phyloP scores from a whole-genome alignment of 2,329 filamentous ascomycete species.

The Lasiodiplodia sp. region DNA sequence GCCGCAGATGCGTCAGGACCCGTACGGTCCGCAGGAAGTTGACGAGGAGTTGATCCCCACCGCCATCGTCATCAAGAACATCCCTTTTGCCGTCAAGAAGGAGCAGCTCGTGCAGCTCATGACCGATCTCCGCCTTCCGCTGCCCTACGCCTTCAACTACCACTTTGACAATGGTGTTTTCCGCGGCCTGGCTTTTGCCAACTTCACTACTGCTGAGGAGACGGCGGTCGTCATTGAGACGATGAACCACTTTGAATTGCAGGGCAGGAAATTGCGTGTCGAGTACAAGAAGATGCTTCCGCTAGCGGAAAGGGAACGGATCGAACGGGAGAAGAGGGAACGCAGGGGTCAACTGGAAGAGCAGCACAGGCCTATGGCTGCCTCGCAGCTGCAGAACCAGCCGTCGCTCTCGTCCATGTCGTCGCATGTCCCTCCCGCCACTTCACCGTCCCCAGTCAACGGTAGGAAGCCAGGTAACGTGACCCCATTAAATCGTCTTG shows the following conservation, averaged over 20 bases:
- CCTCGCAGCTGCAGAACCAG: conserved; percentile 77
- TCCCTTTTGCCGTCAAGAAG: conserved; percentile 97
- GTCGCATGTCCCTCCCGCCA: conserved; percentile 63
- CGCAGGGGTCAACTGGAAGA: conserved; percentile 95
- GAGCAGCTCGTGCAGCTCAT: conserved; percentile 92
- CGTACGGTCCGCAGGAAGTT: conserved; percentile 58
- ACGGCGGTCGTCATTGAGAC: conserved; percentile 90
- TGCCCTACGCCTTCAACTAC: conserved; percentile 99
- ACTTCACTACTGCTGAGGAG: conserved; percentile 95
- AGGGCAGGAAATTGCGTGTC: conserved; percentile 91
- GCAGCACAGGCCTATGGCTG: conserved; percentile 80
- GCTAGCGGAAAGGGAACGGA: conserved; percentile 89
- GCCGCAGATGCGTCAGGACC: conserved; percentile 50
- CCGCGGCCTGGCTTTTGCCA: conserved; percentile 93
- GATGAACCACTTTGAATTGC: conserved; percentile 95
- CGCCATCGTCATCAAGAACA: conserved; percentile 99
- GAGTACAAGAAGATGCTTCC: conserved; percentile 99
- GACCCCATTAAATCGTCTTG: conserved; percentile 35
- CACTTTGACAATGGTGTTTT: conserved; percentile 99
- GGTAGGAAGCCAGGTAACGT: conserved; percentile 58
- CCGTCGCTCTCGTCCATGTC: conserved; percentile 83
- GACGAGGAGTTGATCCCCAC: conserved; percentile 95
- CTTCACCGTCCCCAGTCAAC: conserved; percentile 73
- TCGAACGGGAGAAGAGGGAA: conserved; percentile 96
- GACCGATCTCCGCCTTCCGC: conserved; percentile 90